A percentile compares a stretch with the other conserved stretches of the same genome.
These are phyloP conservation scores for Podospora didyma DNA, from an alignment of 495 filamentous ascomycete species.

Conservation along the genomic window DNA sequence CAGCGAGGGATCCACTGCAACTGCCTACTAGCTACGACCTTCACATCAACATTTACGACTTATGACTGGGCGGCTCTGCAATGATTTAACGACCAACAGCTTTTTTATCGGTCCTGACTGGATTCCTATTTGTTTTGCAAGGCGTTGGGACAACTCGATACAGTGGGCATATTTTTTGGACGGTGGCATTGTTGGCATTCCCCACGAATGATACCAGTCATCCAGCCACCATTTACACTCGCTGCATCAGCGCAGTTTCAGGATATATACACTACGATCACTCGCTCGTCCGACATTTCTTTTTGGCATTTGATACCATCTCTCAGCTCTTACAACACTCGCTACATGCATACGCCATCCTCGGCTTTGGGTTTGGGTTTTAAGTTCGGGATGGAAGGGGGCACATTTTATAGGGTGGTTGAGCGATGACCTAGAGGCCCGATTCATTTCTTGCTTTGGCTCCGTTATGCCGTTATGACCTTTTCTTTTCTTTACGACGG, in stretches of 20 bases:
- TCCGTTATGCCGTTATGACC: constrained; percentile 19
- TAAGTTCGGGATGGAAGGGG: neutral
- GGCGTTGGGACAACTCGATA: constrained; percentile 8
- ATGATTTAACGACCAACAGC: neutral
- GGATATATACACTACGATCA: neutral
- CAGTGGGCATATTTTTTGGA: constrained; percentile 4
- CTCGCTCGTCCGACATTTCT: constrained; percentile 1
- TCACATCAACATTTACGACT: neutral
- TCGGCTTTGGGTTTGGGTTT: neutral
- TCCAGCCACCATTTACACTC: constrained; percentile 18
- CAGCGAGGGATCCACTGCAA: constrained; percentile 64
- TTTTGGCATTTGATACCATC: neutral
- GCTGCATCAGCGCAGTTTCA: constrained; percentile 19
- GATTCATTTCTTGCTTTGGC: neutral
- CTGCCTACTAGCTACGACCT: constrained; percentile 38
- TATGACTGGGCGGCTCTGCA: neutral
- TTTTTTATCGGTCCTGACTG: neutral
- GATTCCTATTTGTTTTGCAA: neutral
- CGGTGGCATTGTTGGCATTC: constrained; percentile 15
- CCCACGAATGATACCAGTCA: constrained; percentile 16
- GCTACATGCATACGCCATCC: constrained; percentile 4
- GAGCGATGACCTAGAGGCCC: neutral
- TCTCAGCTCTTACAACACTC: constrained; percentile 4
- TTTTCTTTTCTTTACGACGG: constrained; percentile 12
- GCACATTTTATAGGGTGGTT: neutral